Evolutionary conservation across 352 stramenopile species (phyloP), one percentile per base, ranked within the genome.

Genomic region (Phytopythium boreale): DNA sequence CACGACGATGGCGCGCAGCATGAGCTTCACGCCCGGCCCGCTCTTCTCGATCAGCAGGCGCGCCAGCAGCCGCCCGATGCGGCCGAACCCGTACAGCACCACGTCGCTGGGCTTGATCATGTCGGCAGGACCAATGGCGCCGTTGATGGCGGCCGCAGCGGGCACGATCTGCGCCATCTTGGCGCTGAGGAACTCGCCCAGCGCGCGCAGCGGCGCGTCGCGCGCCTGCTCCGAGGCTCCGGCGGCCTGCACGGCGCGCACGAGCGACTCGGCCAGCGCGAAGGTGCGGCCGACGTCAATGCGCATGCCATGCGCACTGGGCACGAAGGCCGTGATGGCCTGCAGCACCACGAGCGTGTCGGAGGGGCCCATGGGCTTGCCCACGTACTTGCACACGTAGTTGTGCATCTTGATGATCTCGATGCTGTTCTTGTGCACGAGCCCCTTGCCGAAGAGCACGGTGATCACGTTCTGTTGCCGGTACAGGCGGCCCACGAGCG

Each of bases 1-100:
- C 57, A 95, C 86, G 55, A 97, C 89, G 52, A 97, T 95, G 44
- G 83, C 89, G 56, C 88, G 89, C 47, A 97, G 78, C 81, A 93
- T 92, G 64, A 96, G 80, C 74, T 94, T 93, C 24, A 89, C 86
- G 34, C 88, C 88, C 1, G 85, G 77, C 2, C 84, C 89, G 71
- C 86, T 92, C 72, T 95, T 93, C 62, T 93, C 83, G 56, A 96
- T 94, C 20, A 96, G 74, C 52, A 95, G 62, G 17, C 82, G 74
- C 61, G 82, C 84, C 47, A 93, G 62, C 27, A 97, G 70, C 17
- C 89, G 83, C 34, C 89, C 89, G 41, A 97, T 97, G 39, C 89
- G 87, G n/a, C 88, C 89, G 55, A 96, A 96, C 20, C 89, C 89
- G 58, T 97, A 95, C 29, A 97, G 74, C 47, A 95, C 72, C 34